A percentile compares a stretch with the other conserved stretches of the same genome.
These are phyloP conservation scores for Fusarium pilosicola DNA, from an alignment of 2,329 filamentous ascomycete species.

Conservation along the genomic window DNA sequence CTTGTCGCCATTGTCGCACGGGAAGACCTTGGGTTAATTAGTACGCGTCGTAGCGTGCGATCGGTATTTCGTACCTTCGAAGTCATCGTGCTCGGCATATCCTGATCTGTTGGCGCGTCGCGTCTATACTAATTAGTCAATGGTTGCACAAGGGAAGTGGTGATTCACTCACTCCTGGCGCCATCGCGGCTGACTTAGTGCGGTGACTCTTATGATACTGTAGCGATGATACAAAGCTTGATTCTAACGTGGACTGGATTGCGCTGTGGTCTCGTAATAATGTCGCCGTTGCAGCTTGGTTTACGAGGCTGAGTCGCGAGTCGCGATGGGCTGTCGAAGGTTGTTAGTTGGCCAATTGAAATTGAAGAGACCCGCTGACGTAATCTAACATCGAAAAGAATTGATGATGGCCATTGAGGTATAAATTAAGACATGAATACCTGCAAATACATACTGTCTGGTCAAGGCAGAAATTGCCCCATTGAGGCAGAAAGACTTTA, in stretches of 20 bases:
- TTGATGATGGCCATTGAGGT: not conserved
- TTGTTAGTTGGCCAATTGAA: slow-evolving; percentile 37
- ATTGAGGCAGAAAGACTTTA: not conserved
- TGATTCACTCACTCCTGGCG: slow-evolving; percentile 51
- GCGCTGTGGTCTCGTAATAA: slow-evolving; percentile 9
- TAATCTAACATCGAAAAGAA: slow-evolving; percentile 21
- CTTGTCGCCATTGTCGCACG: slow-evolving; percentile 88
- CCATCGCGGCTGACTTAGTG: slow-evolving; percentile 47
- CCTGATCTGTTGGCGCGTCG: slow-evolving; percentile 66
- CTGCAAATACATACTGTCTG: not conserved
- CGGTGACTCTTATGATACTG: not conserved
- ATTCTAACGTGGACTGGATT: slow-evolving; percentile 5
- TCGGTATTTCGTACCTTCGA: slow-evolving; percentile 59
- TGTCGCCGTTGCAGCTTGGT: slow-evolving; percentile 11
- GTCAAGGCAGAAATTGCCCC: not conserved
- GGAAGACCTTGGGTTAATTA: slow-evolving; percentile 72
- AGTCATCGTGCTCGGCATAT: slow-evolving; percentile 70
- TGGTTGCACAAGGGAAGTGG: slow-evolving; percentile 6
- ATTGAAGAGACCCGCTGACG: slow-evolving; percentile 31
- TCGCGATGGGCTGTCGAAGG: slow-evolving; percentile 22
- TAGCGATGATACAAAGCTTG: not conserved
- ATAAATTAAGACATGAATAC: not conserved
- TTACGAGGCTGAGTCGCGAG: slow-evolving; percentile 42
- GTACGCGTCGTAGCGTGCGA: slow-evolving; percentile 7
- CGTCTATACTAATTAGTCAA: slow-evolving; percentile 53